Evolutionary conservation across 345 rosid genomes (phyloP).

Genomic region (Sonneratia caseolaris): DNA sequence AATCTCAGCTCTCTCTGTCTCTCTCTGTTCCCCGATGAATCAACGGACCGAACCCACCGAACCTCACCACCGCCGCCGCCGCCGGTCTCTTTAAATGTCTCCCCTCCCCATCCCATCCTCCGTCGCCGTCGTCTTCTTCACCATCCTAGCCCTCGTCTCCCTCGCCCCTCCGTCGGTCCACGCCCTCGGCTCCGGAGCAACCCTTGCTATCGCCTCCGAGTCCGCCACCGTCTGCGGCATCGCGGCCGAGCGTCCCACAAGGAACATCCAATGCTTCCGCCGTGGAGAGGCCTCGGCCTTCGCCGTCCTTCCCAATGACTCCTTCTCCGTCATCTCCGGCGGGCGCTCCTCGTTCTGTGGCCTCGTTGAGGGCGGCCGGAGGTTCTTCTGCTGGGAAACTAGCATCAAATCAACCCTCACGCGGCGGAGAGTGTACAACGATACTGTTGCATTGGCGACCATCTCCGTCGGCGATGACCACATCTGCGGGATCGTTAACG

Average conservation of each 20-base stretch:
- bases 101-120: conserved; percentile 6
- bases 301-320: conserved; percentile 35
- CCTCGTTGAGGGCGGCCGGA: conserved; percentile 46
- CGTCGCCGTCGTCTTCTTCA: conserved; percentile 11
- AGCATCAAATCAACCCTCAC: conserved; percentile 6
- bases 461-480: conserved; percentile 58
- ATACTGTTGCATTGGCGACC: conserved; percentile 23
- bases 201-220: conserved; percentile 50
- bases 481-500: conserved; percentile 48
- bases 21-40: conserved; percentile 33
- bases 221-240: conserved; percentile 61
- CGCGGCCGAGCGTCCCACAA: conserved; percentile 33
- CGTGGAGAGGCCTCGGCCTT: conserved; percentile 13
- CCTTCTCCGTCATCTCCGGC: conserved; percentile 61
- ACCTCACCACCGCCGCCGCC: conserved; percentile 18
- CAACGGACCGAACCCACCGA: conserved; percentile 12
- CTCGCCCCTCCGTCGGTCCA: conserved; percentile 8
- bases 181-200: conserved; percentile 63
- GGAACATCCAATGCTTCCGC: conserved; percentile 35
- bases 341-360: conserved; percentile 57
- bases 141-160: conserved; percentile 9
- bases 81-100: conserved; percentile 37
- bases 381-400: conserved; percentile 58
- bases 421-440: conserved; percentile 42
- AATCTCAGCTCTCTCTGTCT: conserved; percentile 12